Conservation (phyloP, 768 basidiomycete genomes). For the Sporobolomyces roseus region DNA sequence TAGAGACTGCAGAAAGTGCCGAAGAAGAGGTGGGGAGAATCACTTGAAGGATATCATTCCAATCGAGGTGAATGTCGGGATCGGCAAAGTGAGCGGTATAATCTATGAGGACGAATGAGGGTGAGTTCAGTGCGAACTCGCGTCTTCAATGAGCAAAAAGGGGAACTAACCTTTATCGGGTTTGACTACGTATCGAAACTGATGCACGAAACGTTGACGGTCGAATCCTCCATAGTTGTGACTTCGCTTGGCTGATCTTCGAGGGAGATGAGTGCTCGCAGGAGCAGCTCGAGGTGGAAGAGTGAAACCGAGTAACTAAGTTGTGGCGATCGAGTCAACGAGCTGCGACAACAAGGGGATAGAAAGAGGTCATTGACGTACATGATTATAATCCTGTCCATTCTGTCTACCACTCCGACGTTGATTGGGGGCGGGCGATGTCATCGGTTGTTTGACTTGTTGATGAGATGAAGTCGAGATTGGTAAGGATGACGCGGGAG, state of each 20-base stretch:
- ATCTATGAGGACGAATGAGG: conserved; percentile 46
- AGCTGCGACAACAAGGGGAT: background rate
- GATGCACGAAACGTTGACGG: conserved; percentile 31
- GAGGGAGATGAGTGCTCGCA: conserved; percentile 46
- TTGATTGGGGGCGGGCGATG: background rate
- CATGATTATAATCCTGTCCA: conserved; percentile 32
- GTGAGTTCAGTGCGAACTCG: background rate
- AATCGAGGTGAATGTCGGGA: conserved; percentile 77
- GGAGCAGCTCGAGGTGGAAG: conserved; percentile 74
- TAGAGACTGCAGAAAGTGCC: conserved; percentile 62
- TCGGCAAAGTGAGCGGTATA: conserved; percentile 91
- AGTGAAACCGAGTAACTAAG: conserved; percentile 85
- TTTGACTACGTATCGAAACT: conserved; percentile 36
- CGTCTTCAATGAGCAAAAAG: background rate
- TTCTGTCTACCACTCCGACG: conserved; percentile 17
- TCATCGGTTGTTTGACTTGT: conserved; percentile 9
- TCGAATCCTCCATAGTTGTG: conserved; percentile 5
- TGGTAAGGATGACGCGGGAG: background rate
- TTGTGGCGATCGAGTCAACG: conserved; percentile 5
- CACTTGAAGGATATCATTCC: conserved; percentile 78
- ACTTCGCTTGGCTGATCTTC: conserved; percentile 77
- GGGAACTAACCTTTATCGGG: conserved; percentile 26
- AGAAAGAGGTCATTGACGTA: conserved; percentile 12
- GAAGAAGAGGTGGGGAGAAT: conserved; percentile 75
- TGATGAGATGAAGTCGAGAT: background rate